Base-by-base conservation (phyloP, 1,139 yeast genomes). In the Yamadazyma aaseri region DNA sequence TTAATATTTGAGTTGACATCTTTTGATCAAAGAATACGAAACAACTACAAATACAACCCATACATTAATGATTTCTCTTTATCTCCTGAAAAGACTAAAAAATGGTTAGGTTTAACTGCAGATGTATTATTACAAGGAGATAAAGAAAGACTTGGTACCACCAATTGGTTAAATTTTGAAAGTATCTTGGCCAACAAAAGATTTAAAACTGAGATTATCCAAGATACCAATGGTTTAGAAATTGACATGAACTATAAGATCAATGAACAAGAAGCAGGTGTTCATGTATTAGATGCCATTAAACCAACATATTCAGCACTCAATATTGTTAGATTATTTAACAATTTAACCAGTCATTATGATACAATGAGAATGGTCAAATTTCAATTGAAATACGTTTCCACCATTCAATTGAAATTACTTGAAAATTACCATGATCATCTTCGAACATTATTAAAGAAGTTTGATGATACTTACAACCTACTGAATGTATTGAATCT, bases 241-340 rank as follows among this genome's bases (percentile, higher is more conserved):
- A 76, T 85, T 22, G 94, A 85, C 46, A 63, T 61, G 39, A 89
- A 81, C 35, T 73, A 76, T 36, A 79, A 76, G 15, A 6, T 28
- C 4, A 21, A 18, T 16, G 33, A 26, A 15, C 28, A 30, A 3
- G 32, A 20, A 2, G 28, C 17, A 8, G 31, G 29, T 7, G 38
- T 32, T 9, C 10, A 25, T 10, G 15, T 21, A n/a, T 11, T 5
- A 6, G 20, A 17, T 17, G 59, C 40, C 14, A 55, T 71, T 6
- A 76, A 75, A 42, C 92, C 95, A 2, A 83, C 92, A 0, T 71
- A 73, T 36, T 79, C 90, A 0, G 77, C 92, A 0, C 63, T 75
- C 32, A 78, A 80, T 36, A 51, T 86, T 39, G 71, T 71, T 27
- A 80, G 77, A 42, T 60, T 89, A 21, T 63, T 89, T 23, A 82